These are phyloP conservation scores for Claviceps sp. DNA, from an alignment of 2,329 filamentous ascomycete species.

Conservation along the genomic window DNA sequence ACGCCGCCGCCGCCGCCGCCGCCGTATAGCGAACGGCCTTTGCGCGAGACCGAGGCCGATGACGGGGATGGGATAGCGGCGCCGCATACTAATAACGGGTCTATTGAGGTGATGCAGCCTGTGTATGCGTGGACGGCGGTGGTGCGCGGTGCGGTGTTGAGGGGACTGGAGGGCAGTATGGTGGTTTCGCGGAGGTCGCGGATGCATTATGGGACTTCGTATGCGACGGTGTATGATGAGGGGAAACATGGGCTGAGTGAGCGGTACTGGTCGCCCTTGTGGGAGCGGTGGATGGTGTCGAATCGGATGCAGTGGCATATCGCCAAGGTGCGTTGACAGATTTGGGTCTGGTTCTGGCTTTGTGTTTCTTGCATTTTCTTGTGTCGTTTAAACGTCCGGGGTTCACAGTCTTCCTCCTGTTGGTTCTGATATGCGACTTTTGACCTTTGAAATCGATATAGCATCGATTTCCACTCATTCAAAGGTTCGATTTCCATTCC, in stretches of 20 bases:
- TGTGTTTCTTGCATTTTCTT: background rate
- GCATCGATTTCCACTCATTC: no score
- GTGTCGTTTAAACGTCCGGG: no score
- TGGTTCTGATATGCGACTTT: no score
- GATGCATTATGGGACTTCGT: slow-evolving; percentile 69
- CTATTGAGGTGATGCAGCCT: slow-evolving; percentile 69
- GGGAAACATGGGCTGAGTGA: slow-evolving; percentile 59
- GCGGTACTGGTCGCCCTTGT: slow-evolving; percentile 66
- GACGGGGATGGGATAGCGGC: slow-evolving; percentile 13
- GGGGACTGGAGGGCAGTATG: slow-evolving; percentile 66
- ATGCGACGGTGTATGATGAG: slow-evolving; percentile 70
- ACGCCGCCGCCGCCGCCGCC: slow-evolving; percentile 36
- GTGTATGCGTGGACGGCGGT: slow-evolving; percentile 74
- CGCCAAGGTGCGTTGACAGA: slow-evolving; percentile 43
- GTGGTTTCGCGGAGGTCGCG: slow-evolving; percentile 61
- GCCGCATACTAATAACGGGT: slow-evolving; percentile 32
- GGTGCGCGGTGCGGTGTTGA: slow-evolving; percentile 61
- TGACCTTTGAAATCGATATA: no score
- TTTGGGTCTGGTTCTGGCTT: no score
- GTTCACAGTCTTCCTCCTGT: background rate
- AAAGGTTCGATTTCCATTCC: no score
- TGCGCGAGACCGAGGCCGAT: slow-evolving; percentile 37
- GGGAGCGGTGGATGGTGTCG: slow-evolving; percentile 73
- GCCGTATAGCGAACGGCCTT: slow-evolving; percentile 56
- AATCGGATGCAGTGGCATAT: slow-evolving; percentile 83